Percentiles rank a stretch among this genome's conserved stretches.
phyloP scores from a whole-genome alignment of 176 grass and related monocot genomes.

The Cymbopogon citratus region DNA sequence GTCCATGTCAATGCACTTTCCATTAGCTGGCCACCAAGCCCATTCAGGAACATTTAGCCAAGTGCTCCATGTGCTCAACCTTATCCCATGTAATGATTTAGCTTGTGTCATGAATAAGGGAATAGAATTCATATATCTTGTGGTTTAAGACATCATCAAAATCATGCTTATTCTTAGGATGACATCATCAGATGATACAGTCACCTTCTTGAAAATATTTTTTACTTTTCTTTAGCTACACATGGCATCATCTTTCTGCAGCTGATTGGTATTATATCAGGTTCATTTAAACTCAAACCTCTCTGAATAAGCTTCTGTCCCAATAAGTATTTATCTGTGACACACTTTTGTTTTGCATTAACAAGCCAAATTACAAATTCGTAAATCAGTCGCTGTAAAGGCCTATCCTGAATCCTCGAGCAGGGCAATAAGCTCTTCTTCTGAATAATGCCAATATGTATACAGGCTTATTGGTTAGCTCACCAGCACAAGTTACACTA shows the following conservation, averaged over 20 bases:
- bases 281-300: slow-evolving; percentile 10
- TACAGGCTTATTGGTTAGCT: background rate
- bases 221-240: background rate
- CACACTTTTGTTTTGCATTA: slow-evolving; percentile 15
- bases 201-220: background rate
- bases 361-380: background rate
- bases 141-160: background rate
- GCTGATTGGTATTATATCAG: background rate
- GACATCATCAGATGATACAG: background rate
- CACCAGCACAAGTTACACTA: background rate
- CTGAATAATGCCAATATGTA: background rate
- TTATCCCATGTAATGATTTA: slow-evolving; percentile 16
- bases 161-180: slow-evolving; percentile 3
- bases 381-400: slow-evolving; percentile 15
- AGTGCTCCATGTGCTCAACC: slow-evolving; percentile 4
- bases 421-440: slow-evolving; percentile 3
- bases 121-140: background rate
- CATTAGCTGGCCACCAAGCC: slow-evolving; percentile 1
- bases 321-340: slow-evolving; percentile 4
- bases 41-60: background rate
- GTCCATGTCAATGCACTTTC: slow-evolving; percentile 1
- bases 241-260: slow-evolving; percentile 3
- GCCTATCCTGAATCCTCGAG: background rate
- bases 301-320: background rate
- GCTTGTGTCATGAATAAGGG: background rate